Conservation (phyloP, 345 rosid species). For the Moricandia arvensis region DNA sequence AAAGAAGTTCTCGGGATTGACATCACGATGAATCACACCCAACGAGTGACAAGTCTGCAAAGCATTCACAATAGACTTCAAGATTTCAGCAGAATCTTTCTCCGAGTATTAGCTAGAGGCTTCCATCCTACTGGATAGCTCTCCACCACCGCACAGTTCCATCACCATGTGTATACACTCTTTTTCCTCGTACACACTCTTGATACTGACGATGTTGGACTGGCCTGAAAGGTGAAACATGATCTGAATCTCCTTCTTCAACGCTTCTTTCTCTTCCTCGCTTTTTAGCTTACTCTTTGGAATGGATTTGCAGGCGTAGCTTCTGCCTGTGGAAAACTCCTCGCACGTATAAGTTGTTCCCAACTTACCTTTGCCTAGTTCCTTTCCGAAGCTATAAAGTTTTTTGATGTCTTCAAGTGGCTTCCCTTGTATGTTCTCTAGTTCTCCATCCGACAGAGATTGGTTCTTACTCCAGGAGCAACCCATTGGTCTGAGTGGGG, state of each 20-base stretch:
- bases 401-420: slow-evolving; percentile 57
- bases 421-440: no score
- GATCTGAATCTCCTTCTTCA: neutral
- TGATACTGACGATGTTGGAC: neutral
- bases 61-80: slow-evolving; percentile 52
- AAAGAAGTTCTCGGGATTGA: slow-evolving; percentile 74
- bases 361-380: slow-evolving; percentile 54
- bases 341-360: neutral
- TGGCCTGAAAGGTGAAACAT: neutral
- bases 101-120: neutral
- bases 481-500: neutral
- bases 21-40: slow-evolving; percentile 70
- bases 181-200: neutral
- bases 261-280: neutral
- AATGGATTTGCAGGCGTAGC: neutral
- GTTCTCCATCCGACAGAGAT: neutral
- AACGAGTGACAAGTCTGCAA: slow-evolving; percentile 60
- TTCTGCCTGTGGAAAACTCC: neutral
- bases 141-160: neutral
- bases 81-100: slow-evolving; percentile 32
- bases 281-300: neutral
- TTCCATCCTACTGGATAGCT: neutral
- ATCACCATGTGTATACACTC: neutral
- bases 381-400: slow-evolving; percentile 48
- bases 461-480: neutral